Evolutionary conservation across 495 filamentous ascomycete species (phyloP).

Genomic region (Daldinia caldariorum): DNA sequence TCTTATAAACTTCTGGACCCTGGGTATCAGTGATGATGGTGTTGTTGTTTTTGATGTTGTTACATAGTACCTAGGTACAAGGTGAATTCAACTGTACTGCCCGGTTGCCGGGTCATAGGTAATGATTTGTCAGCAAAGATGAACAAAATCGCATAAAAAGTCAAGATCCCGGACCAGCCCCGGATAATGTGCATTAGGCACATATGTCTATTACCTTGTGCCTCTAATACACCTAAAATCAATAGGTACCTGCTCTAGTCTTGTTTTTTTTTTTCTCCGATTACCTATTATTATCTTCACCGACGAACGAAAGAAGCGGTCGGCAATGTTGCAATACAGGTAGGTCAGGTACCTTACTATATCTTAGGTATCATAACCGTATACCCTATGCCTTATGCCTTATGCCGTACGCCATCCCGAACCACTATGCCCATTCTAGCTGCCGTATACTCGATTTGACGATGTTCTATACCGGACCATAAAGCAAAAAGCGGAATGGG

Average conservation of each 20-base stretch:
- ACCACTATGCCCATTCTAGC: not conserved
- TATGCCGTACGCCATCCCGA: not conserved
- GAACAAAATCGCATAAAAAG: not conserved
- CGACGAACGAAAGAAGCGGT: slow-evolving; percentile 1
- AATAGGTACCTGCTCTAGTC: too few relatives aligned
- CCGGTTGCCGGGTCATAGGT: slow-evolving; percentile 39
- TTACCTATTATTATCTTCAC: not conserved
- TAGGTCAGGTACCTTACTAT: too few relatives aligned
- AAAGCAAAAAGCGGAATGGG: not conserved
- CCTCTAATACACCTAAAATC: too few relatives aligned
- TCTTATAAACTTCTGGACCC: slow-evolving; percentile 10
- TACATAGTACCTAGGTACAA: not conserved
- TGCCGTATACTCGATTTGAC: not conserved
- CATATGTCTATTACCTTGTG: not conserved
- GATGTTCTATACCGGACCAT: slow-evolving; percentile 1
- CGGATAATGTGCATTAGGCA: not conserved
- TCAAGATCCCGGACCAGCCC: slow-evolving; percentile 13
- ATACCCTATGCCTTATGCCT: slow-evolving; percentile 5
- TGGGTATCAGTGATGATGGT: not conserved
- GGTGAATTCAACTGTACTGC: too few relatives aligned
- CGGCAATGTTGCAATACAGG: slow-evolving; percentile 2
- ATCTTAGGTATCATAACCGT: slow-evolving; percentile 1
- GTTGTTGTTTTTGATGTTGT: not conserved
- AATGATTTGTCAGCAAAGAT: slow-evolving; percentile 1
- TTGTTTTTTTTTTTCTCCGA: not conserved